phyloP scores from a whole-genome alignment of 2,329 filamentous ascomycete genomes.

The Epichloe sylvatica region DNA sequence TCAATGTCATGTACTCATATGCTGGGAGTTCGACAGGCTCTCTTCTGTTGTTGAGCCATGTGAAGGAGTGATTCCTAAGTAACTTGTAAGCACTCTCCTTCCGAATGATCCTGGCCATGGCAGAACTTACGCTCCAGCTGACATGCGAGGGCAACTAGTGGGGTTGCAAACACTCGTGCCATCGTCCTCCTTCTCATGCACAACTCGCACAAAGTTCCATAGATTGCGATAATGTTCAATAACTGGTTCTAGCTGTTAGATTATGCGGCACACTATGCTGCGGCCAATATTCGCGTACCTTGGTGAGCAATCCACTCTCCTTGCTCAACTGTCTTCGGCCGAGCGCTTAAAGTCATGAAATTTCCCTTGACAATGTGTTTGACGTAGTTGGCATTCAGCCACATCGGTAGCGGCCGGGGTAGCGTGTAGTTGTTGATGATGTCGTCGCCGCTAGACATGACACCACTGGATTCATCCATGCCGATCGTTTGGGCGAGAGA shows the following conservation, averaged over 20 bases:
- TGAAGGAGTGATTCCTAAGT: conserved; percentile 75
- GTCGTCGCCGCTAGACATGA: conserved; percentile 36
- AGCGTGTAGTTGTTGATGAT: conserved; percentile 47
- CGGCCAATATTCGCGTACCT: conserved; percentile 39
- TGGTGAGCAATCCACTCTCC: conserved; percentile 96
- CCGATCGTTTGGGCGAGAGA: conserved; percentile 54
- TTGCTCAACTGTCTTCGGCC: conserved; percentile 83
- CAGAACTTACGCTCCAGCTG: conserved; percentile 71
- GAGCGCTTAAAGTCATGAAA: conserved; percentile 88
- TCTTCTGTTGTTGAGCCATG: conserved; percentile 80
- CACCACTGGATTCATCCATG: conserved; percentile 46
- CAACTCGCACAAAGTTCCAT: conserved; percentile 76
- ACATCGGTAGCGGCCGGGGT: conserved; percentile 54
- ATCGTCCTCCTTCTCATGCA: conserved; percentile 73
- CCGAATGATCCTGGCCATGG: background rate
- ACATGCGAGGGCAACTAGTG: conserved; percentile 78
- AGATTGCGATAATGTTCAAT: conserved; percentile 86
- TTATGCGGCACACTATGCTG: background rate
- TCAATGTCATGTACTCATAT: conserved; percentile 84
- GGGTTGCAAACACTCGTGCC: conserved; percentile 72
- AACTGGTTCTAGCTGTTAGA: conserved; percentile 37
- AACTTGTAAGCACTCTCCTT: background rate
- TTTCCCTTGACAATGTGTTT: conserved; percentile 92
- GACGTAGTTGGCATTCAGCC: conserved; percentile 61
- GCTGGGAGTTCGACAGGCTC: conserved; percentile 87